phyloP scores from a whole-genome alignment of 2,329 filamentous ascomycete genomes.

The Arthrinium phaeospermum region DNA sequence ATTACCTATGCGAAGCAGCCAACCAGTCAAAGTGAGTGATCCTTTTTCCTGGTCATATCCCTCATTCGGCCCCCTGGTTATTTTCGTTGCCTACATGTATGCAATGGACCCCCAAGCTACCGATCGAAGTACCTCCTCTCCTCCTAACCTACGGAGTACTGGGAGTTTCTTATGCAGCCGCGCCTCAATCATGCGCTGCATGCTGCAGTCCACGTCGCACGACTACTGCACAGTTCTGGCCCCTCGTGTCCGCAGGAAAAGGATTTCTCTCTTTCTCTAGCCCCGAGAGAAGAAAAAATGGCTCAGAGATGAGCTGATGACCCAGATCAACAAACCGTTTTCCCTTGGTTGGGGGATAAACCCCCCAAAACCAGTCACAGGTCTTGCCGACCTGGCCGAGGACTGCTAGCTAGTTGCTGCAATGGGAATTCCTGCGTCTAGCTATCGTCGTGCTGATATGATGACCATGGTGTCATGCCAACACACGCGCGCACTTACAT shows the following conservation, averaged over 20 bases:
- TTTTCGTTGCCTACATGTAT: not conserved
- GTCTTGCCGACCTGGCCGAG: not conserved
- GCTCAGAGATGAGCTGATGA: not conserved
- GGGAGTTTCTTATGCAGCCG: not conserved
- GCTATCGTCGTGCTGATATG: not conserved
- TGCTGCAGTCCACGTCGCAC: slow-evolving; percentile 12
- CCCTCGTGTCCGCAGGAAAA: slow-evolving; percentile 6
- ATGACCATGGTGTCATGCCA: not conserved
- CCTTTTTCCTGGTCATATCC: not conserved
- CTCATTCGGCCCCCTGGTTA: not conserved
- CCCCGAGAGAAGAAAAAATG: not conserved
- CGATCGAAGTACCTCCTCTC: not conserved
- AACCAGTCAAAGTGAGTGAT: too few relatives aligned
- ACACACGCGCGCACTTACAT: not conserved
- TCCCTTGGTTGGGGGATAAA: not conserved
- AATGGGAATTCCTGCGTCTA: not conserved
- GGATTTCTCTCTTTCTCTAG: not conserved
- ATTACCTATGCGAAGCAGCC: not conserved
- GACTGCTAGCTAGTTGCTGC: not conserved
- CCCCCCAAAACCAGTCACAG: not conserved
- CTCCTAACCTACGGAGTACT: not conserved
- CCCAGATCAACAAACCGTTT: not conserved
- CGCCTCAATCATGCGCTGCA: slow-evolving; percentile 11
- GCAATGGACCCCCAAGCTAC: not conserved
- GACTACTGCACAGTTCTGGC: not conserved